Conservation (phyloP, 192 early-diverging fungal genomes). For the Podila epicladia region DNA sequence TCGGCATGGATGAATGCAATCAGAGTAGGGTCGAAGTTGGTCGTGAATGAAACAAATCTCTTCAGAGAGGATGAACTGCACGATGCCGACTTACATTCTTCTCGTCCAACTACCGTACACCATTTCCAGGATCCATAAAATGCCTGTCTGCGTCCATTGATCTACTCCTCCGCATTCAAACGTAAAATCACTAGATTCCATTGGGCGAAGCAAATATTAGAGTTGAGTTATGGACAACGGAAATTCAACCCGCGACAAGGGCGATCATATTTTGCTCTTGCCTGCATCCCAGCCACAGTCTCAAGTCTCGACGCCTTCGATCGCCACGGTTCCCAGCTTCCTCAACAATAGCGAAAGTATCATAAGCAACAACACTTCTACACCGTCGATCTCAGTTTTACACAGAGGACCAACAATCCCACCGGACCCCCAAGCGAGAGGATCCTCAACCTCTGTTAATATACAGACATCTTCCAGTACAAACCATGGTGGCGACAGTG, state of each 20-base stretch:
- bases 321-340: background rate
- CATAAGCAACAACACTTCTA: background rate
- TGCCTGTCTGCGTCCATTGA: background rate
- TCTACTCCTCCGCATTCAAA: background rate
- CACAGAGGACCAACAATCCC: constrained; percentile 2
- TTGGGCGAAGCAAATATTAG: background rate
- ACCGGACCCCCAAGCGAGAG: background rate
- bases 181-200: background rate
- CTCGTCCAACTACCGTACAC: no score
- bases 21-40: no score
- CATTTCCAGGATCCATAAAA: no score
- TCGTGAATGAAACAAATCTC: no score
- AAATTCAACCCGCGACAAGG: background rate
- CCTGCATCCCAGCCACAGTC: constrained; percentile 13
- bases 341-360: background rate
- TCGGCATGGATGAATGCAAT: no score
- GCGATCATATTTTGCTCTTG: constrained; percentile 10
- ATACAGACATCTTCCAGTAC: background rate
- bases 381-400: background rate
- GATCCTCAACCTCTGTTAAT: background rate
- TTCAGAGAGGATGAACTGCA: no score
- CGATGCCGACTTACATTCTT: no score
- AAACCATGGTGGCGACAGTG: background rate
- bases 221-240: background rate
- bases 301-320: background rate